Evolutionary conservation across 306 rosid genomes (phyloP), one percentile per base, ranked within the genome.

Genomic region (Lathyrus oleraceus): DNA sequence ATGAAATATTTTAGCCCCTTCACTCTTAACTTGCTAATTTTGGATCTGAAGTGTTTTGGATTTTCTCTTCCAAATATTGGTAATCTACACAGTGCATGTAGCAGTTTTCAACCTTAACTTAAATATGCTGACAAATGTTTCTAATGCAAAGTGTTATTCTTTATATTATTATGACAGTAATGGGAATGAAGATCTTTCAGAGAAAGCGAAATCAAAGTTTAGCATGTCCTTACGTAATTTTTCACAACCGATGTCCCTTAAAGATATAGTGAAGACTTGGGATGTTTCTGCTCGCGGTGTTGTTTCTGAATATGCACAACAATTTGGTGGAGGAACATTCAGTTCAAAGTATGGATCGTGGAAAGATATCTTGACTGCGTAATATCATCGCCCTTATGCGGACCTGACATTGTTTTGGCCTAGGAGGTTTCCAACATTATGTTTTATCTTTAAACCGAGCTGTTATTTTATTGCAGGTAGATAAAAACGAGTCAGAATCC

Each of bases 311-410:
- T 77, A 94, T 47, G 97, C 97, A 3, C 96, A 88, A 84, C 84
- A 81, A 74, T 83, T 89, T 58, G 98, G 97, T 8, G 97, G 98
- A 60, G 98, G 97, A 59, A 94, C 83, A 76, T 90, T 94, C 82
- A 90, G 98, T 87, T 87, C 96, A 2, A 90, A 85, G 79, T 93
- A 84, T 65, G 98, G 98, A 10, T 51, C 82, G 43, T 93, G 98
- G 98, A 90, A 88, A 77, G 69, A 86, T 79, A 83, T 88, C 72
- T 43, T 83, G 85, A 80, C 89, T 14, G 81, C 84, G 25, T 89
- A 80, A 80, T 65, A 53, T 65, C 60, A 36, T 19, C 13, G 17
- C 39, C 0, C 48, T 30, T 57, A 57, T 63, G 65, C 75, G 25
- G 57, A 72, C 35, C 61, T 19, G 8, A 35, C 56, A 28, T 71